Evolutionary conservation across 176 grass and related monocot species (phyloP).

Genomic region (Oryza meyeriana): DNA sequence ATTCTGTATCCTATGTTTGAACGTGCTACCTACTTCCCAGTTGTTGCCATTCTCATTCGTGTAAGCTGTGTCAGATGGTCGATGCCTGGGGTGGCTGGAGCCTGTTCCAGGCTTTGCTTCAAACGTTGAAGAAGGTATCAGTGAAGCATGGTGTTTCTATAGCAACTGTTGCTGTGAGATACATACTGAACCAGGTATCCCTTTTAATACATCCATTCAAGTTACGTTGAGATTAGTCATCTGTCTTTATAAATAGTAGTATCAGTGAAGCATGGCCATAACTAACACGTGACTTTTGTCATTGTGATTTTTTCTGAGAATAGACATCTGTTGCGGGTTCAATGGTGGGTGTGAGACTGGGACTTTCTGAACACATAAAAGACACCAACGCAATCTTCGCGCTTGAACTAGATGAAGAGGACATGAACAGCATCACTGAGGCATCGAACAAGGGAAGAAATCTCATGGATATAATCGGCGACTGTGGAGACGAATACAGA

Average conservation of each 20-base stretch:
- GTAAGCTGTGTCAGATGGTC: slow-evolving; percentile 60
- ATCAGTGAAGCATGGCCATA: no score
- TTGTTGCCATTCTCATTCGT: slow-evolving; percentile 16
- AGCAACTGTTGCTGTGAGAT: slow-evolving; percentile 78
- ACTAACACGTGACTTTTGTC: neutral
- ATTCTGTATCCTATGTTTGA: slow-evolving; percentile 15
- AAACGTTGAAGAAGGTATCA: slow-evolving; percentile 84
- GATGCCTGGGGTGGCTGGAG: slow-evolving; percentile 93
- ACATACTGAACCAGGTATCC: slow-evolving; percentile 83
- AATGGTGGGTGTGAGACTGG: slow-evolving; percentile 89
- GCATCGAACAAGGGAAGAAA: slow-evolving; percentile 62
- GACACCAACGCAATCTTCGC: slow-evolving; percentile 74
- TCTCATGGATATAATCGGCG: slow-evolving; percentile 72
- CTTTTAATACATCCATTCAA: neutral
- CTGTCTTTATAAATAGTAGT: neutral
- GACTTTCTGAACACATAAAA: slow-evolving; percentile 77
- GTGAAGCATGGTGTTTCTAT: slow-evolving; percentile 82
- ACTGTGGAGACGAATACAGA: slow-evolving; percentile 93
- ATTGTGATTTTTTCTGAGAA: slow-evolving; percentile 1
- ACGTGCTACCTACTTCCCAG: neutral
- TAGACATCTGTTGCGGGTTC: slow-evolving; percentile 84
- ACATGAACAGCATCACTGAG: slow-evolving; percentile 64
- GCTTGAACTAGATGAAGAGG: slow-evolving; percentile 82
- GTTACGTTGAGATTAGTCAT: neutral
- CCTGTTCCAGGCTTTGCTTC: slow-evolving; percentile 87